phyloP scores from a whole-genome alignment of 805 yeast species.

The Lachancea nothofagi region DNA sequence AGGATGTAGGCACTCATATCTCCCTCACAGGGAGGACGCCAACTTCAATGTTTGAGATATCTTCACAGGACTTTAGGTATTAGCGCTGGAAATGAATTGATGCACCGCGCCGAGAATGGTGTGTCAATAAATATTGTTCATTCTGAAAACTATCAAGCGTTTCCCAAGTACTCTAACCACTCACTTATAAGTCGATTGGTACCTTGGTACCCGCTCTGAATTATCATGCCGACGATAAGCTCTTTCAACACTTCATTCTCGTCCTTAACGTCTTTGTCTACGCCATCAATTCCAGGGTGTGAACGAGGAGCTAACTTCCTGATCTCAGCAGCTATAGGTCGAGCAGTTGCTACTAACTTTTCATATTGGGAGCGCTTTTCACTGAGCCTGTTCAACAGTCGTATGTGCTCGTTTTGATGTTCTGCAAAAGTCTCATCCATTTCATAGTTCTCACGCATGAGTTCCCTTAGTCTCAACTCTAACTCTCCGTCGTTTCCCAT shows the following conservation, averaged over 20 bases:
- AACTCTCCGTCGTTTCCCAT: conserved; percentile 3
- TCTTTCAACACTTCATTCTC: conserved; percentile 8
- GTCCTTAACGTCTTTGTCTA: background rate
- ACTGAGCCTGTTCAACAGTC: background rate
- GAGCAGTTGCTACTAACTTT: background rate
- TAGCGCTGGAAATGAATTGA: too few species aligned
- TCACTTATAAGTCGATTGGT: conserved; percentile 4
- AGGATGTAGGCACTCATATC: too few species aligned
- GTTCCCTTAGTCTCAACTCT: conserved; percentile 6
- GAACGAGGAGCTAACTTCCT: background rate
- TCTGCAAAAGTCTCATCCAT: conserved; percentile 15
- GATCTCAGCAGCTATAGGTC: conserved; percentile 1
- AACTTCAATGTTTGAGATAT: too few species aligned
- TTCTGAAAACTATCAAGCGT: background rate
- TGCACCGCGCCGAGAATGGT: too few species aligned
- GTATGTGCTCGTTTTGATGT: conserved; percentile 3
- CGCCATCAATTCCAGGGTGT: background rate
- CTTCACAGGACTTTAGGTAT: too few species aligned
- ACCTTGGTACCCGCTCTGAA: conserved; percentile 9
- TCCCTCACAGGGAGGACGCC: too few species aligned
- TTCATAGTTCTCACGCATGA: conserved; percentile 18
- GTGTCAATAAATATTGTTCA: background rate
- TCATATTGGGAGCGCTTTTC: background rate
- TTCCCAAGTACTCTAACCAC: conserved; percentile 6
- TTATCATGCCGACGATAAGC: conserved; percentile 4